These are phyloP conservation scores for Aspergillus piperis DNA, from an alignment of 2,329 filamentous ascomycete genomes.

Conservation along the genomic window DNA sequence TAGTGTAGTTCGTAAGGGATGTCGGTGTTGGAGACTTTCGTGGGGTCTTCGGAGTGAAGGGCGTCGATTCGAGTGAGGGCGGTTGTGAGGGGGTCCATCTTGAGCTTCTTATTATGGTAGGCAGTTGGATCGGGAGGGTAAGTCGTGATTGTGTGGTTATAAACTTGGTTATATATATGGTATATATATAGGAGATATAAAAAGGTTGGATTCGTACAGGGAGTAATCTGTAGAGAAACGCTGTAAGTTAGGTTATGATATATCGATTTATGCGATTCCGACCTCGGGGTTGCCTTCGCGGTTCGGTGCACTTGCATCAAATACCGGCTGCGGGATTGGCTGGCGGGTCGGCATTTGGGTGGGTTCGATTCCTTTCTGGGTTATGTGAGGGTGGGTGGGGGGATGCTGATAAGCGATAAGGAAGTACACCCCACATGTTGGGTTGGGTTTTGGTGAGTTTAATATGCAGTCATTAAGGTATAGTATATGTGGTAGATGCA, in stretches of 20 bases:
- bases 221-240: too few species aligned
- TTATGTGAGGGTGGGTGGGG: background rate
- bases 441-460: background rate
- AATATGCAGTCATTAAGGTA: background rate
- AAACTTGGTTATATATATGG: background rate
- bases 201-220: background rate
- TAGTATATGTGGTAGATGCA: too few species aligned
- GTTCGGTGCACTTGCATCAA: background rate
- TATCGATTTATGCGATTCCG: too few species aligned
- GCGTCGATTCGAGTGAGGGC: slow-evolving; percentile 71
- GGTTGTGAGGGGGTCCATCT: slow-evolving; percentile 37
- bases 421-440: background rate
- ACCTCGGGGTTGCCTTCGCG: background rate
- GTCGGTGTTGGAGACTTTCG: slow-evolving; percentile 39
- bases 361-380: too few species aligned
- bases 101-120: background rate
- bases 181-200: too few species aligned
- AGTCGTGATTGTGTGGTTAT: background rate
- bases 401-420: background rate
- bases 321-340: background rate
- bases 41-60: slow-evolving; percentile 70
- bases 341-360: background rate
- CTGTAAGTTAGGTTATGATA: background rate
- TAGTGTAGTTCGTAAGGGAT: slow-evolving; percentile 81
- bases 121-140: background rate